Conservation (phyloP, 352 stramenopile species). For the Ochromonadaceae sp. region DNA sequence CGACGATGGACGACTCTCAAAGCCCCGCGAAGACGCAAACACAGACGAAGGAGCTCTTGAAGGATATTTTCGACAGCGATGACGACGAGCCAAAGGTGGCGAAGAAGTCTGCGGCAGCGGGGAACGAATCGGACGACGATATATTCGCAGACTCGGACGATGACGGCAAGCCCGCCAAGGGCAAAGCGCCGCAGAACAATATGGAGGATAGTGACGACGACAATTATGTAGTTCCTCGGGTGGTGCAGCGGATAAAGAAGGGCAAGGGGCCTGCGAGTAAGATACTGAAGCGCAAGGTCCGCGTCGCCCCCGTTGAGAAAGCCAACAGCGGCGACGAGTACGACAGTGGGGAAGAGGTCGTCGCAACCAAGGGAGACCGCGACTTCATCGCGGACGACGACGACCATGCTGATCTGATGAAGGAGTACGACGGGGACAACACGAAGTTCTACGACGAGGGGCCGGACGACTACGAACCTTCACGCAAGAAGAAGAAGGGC, state of each 20-base stretch:
- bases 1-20: no score
- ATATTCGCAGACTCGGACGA: background rate
- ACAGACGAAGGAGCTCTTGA: background rate
- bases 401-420: conserved; percentile 6
- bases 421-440: conserved; percentile 15
- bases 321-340: conserved; percentile 9
- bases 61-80: background rate
- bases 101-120: background rate
- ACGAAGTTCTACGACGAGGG: conserved; percentile 7
- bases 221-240: background rate
- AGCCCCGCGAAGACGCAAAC: no score
- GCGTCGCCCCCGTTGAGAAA: background rate
- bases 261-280: background rate
- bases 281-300: no score
- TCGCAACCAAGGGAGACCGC: background rate
- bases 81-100: background rate
- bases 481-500: background rate
- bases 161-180: background rate
- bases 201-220: background rate
- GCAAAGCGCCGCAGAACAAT: background rate
- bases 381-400: conserved; percentile 19
- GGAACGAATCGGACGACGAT: background rate
- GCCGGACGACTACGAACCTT: no score
- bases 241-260: background rate
- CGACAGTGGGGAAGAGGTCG: background rate